These are phyloP conservation scores for Pleurotus ostreatus DNA, from an alignment of 768 basidiomycete genomes.

Conservation along the genomic window DNA sequence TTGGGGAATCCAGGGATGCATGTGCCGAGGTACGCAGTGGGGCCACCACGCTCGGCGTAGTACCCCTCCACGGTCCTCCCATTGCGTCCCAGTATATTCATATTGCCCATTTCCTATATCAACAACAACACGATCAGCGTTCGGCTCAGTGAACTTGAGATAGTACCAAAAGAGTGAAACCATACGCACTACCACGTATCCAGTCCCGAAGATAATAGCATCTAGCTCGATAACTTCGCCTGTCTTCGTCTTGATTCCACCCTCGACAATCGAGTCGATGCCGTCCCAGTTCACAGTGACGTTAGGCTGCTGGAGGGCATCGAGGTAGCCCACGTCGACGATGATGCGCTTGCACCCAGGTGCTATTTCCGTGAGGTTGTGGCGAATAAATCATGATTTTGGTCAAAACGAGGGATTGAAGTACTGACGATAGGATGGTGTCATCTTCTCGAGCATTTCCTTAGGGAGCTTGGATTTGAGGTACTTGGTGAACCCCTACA, in stretches of 20 bases:
- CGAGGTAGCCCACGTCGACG: slow-evolving; percentile 54
- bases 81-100: slow-evolving; percentile 37
- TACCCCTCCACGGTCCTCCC: slow-evolving; percentile 41
- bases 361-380: slow-evolving; percentile 22
- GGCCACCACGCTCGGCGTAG: slow-evolving; percentile 42
- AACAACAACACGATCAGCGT: no score
- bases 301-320: slow-evolving; percentile 47
- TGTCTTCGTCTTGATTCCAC: slow-evolving; percentile 45
- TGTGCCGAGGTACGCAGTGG: slow-evolving; percentile 51
- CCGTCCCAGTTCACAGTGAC: slow-evolving; percentile 46
- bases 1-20: slow-evolving; percentile 57
- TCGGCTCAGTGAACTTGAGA: no score
- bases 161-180: no score
- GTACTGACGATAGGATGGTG: slow-evolving; percentile 48
- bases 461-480: slow-evolving; percentile 46
- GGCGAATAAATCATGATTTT: no score
- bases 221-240: slow-evolving; percentile 49
- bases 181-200: slow-evolving; percentile 42
- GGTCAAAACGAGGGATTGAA: background rate
- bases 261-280: slow-evolving; percentile 44
- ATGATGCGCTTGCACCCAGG: slow-evolving; percentile 67
- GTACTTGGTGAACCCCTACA: slow-evolving; percentile 39
- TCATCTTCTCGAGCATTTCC: slow-evolving; percentile 40
- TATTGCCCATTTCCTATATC: slow-evolving; percentile 29
- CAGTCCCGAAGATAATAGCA: slow-evolving; percentile 56